Evolutionary conservation across 202 grass and related monocot species (phyloP), one percentile per base, ranked within the genome.

Genomic region (Setaria italica): DNA sequence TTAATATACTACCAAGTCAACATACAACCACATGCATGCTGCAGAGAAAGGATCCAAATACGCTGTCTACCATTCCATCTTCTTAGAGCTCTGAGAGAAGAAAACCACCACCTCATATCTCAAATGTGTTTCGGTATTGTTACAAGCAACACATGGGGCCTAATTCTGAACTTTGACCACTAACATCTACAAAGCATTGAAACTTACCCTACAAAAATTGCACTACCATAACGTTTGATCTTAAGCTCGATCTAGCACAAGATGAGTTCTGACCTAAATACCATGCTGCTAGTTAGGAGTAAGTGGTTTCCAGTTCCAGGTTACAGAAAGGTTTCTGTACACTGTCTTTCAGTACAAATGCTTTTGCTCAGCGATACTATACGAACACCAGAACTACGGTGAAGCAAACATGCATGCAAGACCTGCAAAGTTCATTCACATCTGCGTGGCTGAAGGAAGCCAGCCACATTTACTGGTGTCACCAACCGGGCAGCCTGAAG

Each of bases 401-500:
- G 62, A 89, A 41, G 56, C 68, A 59, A 25, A 57, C 72, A 78
- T 65, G 66, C 46, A 71, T 77, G 72, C 79, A 46, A 42, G 34
- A 33, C 42, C 79, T 73, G 88, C 50, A 58, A 57, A 80, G 11
- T 63, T 80, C 50, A 70, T 62, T 49, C 54, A 41, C 65, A 12
- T 50, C 32, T 85, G 62, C 9, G 9, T 35, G 45, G 25, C 74
- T 7, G 81, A 15, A 29, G 65, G 33, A 41, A 39, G 34, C 34
- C 47, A 16, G 30, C 39, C 43, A 83, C 37, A 84, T 90, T 90
- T 87, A 90, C 69, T 90, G 54, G 17, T 55, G 45, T 80, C 70
- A 90, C 89, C 89, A 84, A 84, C 89, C 81, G 15, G 70, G 57
- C 29, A 80, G 62, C 29, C 85, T 80, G 80, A 87, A 87, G 76